Conservation (phyloP, 306 rosid genomes). For the Clitoria ternatea region DNA sequence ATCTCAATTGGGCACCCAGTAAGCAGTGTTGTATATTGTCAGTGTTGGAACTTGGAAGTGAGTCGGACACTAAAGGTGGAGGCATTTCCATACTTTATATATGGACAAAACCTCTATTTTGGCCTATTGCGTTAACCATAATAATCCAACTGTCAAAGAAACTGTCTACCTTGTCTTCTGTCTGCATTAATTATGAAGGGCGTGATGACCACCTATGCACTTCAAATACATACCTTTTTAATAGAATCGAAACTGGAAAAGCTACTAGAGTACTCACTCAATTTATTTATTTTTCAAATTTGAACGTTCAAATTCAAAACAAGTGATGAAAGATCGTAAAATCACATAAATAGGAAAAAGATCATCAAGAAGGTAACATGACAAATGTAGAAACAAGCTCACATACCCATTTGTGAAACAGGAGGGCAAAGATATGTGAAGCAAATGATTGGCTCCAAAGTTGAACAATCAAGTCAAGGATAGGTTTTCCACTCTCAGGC, state of each 20-base stretch:
- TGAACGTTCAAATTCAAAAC: neutral
- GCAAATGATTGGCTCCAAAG: constrained; percentile 99
- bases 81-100: neutral
- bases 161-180: neutral
- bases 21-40: neutral
- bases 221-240: neutral
- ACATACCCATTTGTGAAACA: constrained; percentile 98
- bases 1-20: neutral
- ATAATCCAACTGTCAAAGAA: neutral
- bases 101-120: neutral
- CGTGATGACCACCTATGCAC: neutral
- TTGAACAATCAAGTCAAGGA: constrained; percentile 86
- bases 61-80: neutral
- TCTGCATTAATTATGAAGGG: neutral
- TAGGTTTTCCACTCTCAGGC: constrained; percentile 74
- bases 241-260: neutral
- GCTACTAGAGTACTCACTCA: neutral
- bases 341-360: neutral
- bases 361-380: neutral
- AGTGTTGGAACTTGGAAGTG: neutral
- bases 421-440: constrained; percentile 80
- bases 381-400: neutral
- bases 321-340: neutral
- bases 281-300: neutral
- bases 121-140: constrained; percentile 1